These are phyloP conservation scores for Pharnaceum exiguum DNA, from an alignment of 148 eudicot species.

Conservation along the genomic window DNA sequence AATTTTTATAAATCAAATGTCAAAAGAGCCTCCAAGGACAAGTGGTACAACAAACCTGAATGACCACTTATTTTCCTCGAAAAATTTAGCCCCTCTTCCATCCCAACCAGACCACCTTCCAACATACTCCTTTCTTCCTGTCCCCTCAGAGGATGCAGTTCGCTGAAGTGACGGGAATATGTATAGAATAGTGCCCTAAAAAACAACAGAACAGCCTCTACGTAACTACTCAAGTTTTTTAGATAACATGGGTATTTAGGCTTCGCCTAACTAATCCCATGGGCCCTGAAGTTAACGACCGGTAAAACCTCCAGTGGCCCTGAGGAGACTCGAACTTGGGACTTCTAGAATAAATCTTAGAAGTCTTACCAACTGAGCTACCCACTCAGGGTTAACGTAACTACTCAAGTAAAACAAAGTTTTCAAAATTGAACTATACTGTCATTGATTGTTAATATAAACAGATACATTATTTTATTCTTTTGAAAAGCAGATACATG, in stretches of 20 bases:
- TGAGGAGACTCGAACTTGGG: too few relatives aligned
- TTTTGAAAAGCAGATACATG: too few relatives aligned
- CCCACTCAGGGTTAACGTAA: neutral
- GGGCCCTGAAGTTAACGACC: too few relatives aligned
- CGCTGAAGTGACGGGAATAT: conserved; percentile 91
- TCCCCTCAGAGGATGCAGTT: conserved; percentile 70
- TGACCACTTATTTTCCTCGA: conserved; percentile 77
- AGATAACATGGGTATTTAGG: too few relatives aligned
- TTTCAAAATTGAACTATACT: neutral
- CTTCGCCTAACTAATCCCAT: too few relatives aligned
- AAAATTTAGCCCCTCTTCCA: conserved; percentile 57
- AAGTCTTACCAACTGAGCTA: conserved; percentile 5
- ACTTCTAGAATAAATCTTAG: too few relatives aligned
- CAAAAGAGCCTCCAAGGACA: too few relatives aligned
- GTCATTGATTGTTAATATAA: too few relatives aligned
- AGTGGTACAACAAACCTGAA: conserved; percentile 87
- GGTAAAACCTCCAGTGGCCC: too few relatives aligned
- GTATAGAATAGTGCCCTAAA: conserved; percentile 91
- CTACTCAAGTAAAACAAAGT: neutral
- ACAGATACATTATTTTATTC: too few relatives aligned
- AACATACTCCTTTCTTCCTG: conserved; percentile 71
- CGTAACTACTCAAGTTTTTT: too few relatives aligned
- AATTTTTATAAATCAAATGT: too few relatives aligned
- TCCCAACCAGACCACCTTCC: conserved; percentile 69
- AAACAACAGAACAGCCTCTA: conserved; percentile 1